These are phyloP conservation scores for Arthrinium phaeospermum DNA, from an alignment of 2,329 filamentous ascomycete genomes.

Conservation along the genomic window DNA sequence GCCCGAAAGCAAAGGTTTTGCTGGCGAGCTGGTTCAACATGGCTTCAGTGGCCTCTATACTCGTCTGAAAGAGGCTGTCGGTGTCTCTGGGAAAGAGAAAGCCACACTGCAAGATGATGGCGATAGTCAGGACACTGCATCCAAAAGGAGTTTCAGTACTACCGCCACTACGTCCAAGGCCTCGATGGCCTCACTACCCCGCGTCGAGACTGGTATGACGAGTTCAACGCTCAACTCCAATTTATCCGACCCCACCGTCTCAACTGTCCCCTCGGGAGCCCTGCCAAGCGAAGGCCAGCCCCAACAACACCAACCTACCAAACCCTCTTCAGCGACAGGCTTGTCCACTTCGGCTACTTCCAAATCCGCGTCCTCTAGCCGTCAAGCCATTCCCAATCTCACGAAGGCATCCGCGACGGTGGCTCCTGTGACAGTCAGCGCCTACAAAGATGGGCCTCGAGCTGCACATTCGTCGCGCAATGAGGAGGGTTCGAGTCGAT, in stretches of 20 bases:
- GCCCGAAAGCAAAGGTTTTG: constrained; percentile 71
- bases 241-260: constrained; percentile 34
- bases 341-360: constrained; percentile 42
- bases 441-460: constrained; percentile 53
- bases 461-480: constrained; percentile 42
- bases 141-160: constrained; percentile 49
- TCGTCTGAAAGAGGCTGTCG: constrained; percentile 82
- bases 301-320: constrained; percentile 50
- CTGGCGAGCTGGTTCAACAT: constrained; percentile 79
- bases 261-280: constrained; percentile 42
- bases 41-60: constrained; percentile 89
- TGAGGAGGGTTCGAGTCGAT: constrained; percentile 50
- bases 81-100: constrained; percentile 60
- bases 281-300: constrained; percentile 48
- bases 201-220: constrained; percentile 46
- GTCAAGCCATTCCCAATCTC: constrained; percentile 40
- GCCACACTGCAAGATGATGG: constrained; percentile 26
- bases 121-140: constrained; percentile 49
- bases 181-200: constrained; percentile 47
- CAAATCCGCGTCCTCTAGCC: constrained; percentile 48
- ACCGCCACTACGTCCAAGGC: constrained; percentile 48
- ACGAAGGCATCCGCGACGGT: constrained; percentile 48
- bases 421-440: constrained; percentile 56
- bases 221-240: constrained; percentile 42
- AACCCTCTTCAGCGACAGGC: constrained; percentile 54